Evolutionary conservation across 164 flowering plant genomes (phyloP).

Genomic region (Pachysandra terminalis): DNA sequence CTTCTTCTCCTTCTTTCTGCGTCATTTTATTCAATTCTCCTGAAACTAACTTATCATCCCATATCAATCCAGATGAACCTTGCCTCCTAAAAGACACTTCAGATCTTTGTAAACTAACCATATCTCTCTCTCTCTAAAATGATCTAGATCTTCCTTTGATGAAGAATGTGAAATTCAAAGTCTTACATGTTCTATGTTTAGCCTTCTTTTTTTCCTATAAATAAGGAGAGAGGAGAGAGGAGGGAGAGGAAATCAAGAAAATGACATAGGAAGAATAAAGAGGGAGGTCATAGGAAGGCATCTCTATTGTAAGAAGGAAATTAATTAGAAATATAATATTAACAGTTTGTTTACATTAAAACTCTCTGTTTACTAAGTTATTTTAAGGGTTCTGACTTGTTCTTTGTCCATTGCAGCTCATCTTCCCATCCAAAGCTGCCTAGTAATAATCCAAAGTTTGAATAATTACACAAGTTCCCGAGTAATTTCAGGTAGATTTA

Average conservation of each 20-base stretch:
- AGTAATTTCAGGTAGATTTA: no score
- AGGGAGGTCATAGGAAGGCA: slow-evolving; percentile 2
- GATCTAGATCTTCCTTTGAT: background rate
- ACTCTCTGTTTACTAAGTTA: no score
- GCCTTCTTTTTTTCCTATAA: background rate
- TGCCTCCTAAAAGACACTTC: slow-evolving; percentile 67
- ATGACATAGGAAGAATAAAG: slow-evolving; percentile 6
- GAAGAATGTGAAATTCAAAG: slow-evolving; percentile 2
- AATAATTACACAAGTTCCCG: no score
- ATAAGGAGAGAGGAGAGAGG: background rate
- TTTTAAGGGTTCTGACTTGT: slow-evolving; percentile 7
- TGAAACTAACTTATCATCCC: slow-evolving; percentile 63
- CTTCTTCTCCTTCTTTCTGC: slow-evolving; percentile 18
- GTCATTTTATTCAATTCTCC: slow-evolving; percentile 33
- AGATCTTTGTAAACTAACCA: slow-evolving; percentile 71
- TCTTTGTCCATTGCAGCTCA: slow-evolving; percentile 9
- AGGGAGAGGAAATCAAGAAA: no score
- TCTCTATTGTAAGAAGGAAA: slow-evolving; percentile 3
- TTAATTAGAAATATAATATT: background rate
- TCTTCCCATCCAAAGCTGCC: no score
- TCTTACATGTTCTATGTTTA: slow-evolving; percentile 7
- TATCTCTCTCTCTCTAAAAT: slow-evolving; percentile 13
- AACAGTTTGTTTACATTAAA: no score
- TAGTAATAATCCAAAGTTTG: no score
- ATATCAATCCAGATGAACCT: slow-evolving; percentile 82